Evolutionary conservation across 441 rosid species (phyloP).

Genomic region (Corymbia calophylla): DNA sequence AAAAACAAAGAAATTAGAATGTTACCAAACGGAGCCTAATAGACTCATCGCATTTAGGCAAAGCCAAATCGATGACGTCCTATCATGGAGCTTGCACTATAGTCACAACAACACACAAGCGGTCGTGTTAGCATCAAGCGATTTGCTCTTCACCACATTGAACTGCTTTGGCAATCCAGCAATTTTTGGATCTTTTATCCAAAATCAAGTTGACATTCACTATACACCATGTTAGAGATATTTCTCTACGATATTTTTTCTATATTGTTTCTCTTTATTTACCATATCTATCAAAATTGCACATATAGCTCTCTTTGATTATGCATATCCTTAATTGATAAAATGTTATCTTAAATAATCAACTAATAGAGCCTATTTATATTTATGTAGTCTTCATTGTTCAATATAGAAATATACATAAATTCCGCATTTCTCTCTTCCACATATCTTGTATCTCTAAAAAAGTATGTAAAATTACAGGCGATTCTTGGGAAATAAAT

Average conservation of each 20-base stretch:
- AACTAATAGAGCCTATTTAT: neutral
- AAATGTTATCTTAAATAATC: neutral
- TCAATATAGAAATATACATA: too few relatives aligned
- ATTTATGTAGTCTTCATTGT: neutral
- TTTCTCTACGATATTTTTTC: rapidly evolving
- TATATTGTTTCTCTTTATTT: too few relatives aligned
- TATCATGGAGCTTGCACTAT: too few relatives aligned
- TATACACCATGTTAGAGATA: neutral
- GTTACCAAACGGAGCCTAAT: too few relatives aligned
- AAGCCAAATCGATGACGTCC: too few relatives aligned
- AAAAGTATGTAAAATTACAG: neutral
- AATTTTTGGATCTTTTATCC: neutral
- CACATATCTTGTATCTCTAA: neutral
- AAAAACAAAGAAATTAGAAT: too few relatives aligned
- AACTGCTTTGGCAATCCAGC: neutral
- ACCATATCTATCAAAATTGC: neutral
- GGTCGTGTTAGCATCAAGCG: neutral
- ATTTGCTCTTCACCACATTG: rapidly evolving
- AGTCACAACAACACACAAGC: neutral
- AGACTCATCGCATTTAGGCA: too few relatives aligned
- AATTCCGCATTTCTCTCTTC: too few relatives aligned
- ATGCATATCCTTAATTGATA: neutral
- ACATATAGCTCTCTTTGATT: neutral
- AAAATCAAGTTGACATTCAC: neutral
- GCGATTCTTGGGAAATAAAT: neutral